Evolutionary conservation across 169 alveolate genomes (phyloP), one percentile per base, ranked within the genome.

Genomic region (Plasmodium vinckei): DNA sequence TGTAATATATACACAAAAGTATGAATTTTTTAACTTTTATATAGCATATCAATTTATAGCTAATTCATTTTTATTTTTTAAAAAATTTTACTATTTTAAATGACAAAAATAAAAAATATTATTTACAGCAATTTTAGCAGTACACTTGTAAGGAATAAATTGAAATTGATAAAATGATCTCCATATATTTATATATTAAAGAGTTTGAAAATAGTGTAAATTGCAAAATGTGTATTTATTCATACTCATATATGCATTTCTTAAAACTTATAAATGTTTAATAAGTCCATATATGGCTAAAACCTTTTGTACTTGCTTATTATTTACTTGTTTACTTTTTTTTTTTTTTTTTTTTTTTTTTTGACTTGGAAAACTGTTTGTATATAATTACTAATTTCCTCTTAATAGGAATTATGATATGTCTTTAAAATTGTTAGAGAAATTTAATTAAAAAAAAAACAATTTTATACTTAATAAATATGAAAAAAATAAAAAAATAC

Each of bases 231-330:
- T 33, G 42, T 33, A 33, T 33, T 27, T 61, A 9, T 10, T 10
- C 47, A 25, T 61, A 19, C 0, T 19, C 17, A 57, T 4, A 57
- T 5, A 57, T 68, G 19, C 21, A 68, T 68, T 12, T 12, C 6
- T 15, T 33, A 49, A 54, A 46, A 64, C n/a, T 46, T 49, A 75
- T 21, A 21, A 21, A 21, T 21, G 25, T 21, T 21, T 21, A 21
- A 21, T 21, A 21, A 21, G 25, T 61, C 63, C 63, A 75, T 73
- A 75, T 75, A 75, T 75, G n/a, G n/a, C n/a, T 75, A 23, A 10
- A 23, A 33, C 46, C 57, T 73, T 25, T 33, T 73, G 17, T 23
- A 25, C 25, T 72, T 54, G 9, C n/a, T n/a, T n/a, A n/a, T n/a
- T n/a, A n/a, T n/a, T n/a, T n/a, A n/a, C n/a, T n/a, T n/a, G n/a